Base-by-base conservation (phyloP, 495 filamentous ascomycete species). In the Rostrohypoxylon terebratum region DNA sequence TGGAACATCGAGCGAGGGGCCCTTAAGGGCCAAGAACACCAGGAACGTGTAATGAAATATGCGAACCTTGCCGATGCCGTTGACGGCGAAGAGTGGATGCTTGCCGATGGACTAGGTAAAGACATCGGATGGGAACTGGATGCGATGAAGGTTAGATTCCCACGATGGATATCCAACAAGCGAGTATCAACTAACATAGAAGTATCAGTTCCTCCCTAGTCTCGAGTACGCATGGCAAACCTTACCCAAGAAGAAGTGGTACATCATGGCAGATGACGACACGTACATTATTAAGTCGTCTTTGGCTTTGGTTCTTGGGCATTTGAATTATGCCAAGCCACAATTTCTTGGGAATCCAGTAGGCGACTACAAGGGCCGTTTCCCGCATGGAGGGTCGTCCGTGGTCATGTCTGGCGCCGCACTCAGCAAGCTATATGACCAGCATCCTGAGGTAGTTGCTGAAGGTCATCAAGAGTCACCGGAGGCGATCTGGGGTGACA, bases 311-410 rank as follows among this genome's bases (percentile, higher is more conserved):
- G 64, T 86, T 4, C 75, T 86, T 0, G 73, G 70, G 10, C 81
- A 83, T 50, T 73, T 86, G 55, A 77, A 84, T 61, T 76, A 79
- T 10, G 23, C 63, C 4, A 47, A 75, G n/a, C 78, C 81, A 14
- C 77, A 83, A 21, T 85, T 83, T 67, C 64, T 86, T n/a, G 83
- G 83, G n/a, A 86, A 84, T 54, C 81, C 82, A 2, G 82, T 85
- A 2, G 83, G 83, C 25, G 83, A 83, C 57, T 86, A 78, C 69
- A 78, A 77, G 31, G 75, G 74, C 1, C 81, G 83, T 53, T 86
- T 86, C 67, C 82, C 83, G 13, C 83, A 86, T 63, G 83, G 83
- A 7, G 83, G 83, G 6, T 85, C 83, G 4, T 80, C 79, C 16
- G 73, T 84, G 18, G 69, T 84, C 28, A 69, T 86, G 11, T 85